Conservation (phyloP, 345 rosid species). For the Combretum micranthum region DNA sequence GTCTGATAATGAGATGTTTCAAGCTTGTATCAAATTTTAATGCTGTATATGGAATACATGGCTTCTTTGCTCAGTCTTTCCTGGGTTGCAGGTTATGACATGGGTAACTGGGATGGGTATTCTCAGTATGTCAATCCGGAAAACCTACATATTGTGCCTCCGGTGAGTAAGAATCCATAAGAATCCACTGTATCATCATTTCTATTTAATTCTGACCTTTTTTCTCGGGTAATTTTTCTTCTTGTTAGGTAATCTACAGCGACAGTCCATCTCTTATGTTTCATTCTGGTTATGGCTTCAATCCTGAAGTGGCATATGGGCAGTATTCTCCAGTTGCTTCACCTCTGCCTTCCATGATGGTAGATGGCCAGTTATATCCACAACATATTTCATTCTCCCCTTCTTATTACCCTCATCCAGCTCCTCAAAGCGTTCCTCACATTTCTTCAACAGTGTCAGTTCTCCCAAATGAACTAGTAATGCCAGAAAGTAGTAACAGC, state of each 20-base stretch:
- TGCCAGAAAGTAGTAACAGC: constrained; percentile 50
- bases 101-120: constrained; percentile 74
- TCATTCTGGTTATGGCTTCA: constrained; percentile 79
- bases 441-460: constrained; percentile 55
- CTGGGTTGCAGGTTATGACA: constrained; percentile 51
- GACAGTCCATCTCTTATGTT: constrained; percentile 67
- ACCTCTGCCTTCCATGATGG: constrained; percentile 63
- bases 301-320: constrained; percentile 81
- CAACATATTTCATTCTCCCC: constrained; percentile 66
- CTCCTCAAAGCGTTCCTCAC: constrained; percentile 64
- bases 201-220: constrained; percentile 4
- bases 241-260: constrained; percentile 59
- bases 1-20: no score
- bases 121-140: constrained; percentile 57
- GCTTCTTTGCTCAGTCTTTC: not conserved
- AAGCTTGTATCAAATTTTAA: no score
- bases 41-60: no score
- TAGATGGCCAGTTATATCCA: constrained; percentile 62
- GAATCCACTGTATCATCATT: constrained; percentile 9
- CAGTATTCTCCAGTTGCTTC: constrained; percentile 83
- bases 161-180: constrained; percentile 34
- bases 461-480: constrained; percentile 56
- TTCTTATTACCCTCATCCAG: constrained; percentile 66
- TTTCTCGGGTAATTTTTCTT: constrained; percentile 8
- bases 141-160: constrained; percentile 64